Percentiles rank a stretch among this genome's conserved stretches.
phyloP scores from a whole-genome alignment of 768 basidiomycete species.

The Psilocybe cyanescens region DNA sequence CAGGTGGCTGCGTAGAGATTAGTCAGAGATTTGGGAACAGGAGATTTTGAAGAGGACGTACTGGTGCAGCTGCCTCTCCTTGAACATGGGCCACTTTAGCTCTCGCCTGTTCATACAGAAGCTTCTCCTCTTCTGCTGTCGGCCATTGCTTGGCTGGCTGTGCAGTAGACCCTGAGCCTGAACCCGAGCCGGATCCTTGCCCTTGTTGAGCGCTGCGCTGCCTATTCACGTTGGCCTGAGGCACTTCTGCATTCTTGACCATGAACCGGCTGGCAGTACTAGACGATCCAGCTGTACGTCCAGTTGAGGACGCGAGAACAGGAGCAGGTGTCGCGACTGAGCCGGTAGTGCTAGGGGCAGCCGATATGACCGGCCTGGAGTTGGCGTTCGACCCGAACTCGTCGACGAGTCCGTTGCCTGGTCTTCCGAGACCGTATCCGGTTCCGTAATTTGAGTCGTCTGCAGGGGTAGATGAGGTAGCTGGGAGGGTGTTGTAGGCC shows the following conservation, averaged over 20 bases:
- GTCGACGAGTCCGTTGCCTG: slow-evolving; percentile 17
- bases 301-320: neutral
- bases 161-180: slow-evolving; percentile 9
- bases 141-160: slow-evolving; percentile 46
- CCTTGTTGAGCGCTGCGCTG: slow-evolving; percentile 19
- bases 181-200: slow-evolving; percentile 16
- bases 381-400: slow-evolving; percentile 19
- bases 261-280: slow-evolving; percentile 34
- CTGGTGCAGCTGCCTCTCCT: slow-evolving; percentile 40
- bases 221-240: slow-evolving; percentile 31
- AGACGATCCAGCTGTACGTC: slow-evolving; percentile 10
- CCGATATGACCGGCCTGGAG: slow-evolving; percentile 8
- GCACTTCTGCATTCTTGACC: slow-evolving; percentile 40
- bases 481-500: slow-evolving; percentile 25
- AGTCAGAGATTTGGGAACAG: too few relatives aligned
- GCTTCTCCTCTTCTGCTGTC: slow-evolving; percentile 66
- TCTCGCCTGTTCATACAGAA: slow-evolving; percentile 66
- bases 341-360: slow-evolving; percentile 11
- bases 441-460: slow-evolving; percentile 27
- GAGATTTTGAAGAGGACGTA: slow-evolving; percentile 18
- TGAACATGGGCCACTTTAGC: slow-evolving; percentile 62
- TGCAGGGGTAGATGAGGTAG: slow-evolving; percentile 6
- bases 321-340: neutral
- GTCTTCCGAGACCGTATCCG: slow-evolving; percentile 9
- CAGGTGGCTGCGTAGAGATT: slow-evolving; percentile 24